A percentile compares a stretch with the other conserved stretches of the same genome.
These are phyloP conservation scores for Lepidium sativum DNA, from an alignment of 345 rosid genomes.

Conservation along the genomic window DNA sequence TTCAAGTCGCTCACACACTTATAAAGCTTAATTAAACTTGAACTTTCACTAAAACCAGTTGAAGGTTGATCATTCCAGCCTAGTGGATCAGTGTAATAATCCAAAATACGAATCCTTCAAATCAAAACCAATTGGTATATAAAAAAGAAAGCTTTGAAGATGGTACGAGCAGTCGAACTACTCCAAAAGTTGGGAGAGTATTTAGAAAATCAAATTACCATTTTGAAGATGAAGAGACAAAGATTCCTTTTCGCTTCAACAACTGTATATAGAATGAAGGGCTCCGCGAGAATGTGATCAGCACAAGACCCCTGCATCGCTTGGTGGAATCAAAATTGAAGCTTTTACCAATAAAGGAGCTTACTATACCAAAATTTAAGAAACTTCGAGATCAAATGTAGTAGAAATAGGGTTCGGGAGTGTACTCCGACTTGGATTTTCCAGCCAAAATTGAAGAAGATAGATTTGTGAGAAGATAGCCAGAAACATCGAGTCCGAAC, in stretches of 20 bases:
- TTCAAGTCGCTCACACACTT: constrained; percentile 59
- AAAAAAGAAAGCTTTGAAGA: background rate
- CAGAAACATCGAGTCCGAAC: constrained; percentile 55
- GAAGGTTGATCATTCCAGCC: constrained; percentile 58
- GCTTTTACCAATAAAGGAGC: background rate
- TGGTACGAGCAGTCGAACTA: background rate
- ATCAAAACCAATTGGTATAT: background rate
- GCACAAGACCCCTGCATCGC: constrained; percentile 50
- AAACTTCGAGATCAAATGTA: background rate
- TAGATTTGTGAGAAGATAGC: constrained; percentile 51
- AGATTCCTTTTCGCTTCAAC: constrained; percentile 45
- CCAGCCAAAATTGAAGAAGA: constrained; percentile 54
- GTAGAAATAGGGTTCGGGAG: background rate
- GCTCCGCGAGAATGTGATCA: constrained; percentile 53
- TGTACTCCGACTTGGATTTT: constrained; percentile 66
- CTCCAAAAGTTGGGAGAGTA: background rate
- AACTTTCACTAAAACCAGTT: constrained; percentile 24
- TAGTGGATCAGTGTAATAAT: constrained; percentile 79
- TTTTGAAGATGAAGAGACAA: constrained; percentile 39
- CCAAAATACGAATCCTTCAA: constrained; percentile 69
- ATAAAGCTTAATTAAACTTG: constrained; percentile 21
- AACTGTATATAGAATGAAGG: constrained; percentile 58
- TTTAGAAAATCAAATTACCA: constrained; percentile 33
- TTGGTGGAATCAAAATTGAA: background rate
- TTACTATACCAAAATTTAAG: background rate